phyloP scores from a whole-genome alignment of 345 rosid species.

The Luvunga scandens region DNA sequence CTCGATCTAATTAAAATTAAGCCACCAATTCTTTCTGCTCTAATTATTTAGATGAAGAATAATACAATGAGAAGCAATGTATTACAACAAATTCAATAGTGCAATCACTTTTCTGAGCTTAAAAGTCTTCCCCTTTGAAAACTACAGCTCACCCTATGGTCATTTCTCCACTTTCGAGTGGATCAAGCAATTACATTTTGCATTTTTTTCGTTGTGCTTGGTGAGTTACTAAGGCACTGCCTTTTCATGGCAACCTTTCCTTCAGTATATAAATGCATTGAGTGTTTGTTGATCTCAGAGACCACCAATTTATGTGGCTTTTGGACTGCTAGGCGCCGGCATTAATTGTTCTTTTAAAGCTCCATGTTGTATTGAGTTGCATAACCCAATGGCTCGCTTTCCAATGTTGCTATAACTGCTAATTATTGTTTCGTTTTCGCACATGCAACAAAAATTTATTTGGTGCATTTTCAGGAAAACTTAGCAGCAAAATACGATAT shows the following conservation, averaged over 20 bases:
- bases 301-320: neutral
- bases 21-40: neutral
- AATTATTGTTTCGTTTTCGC: too few relatives aligned
- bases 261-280: slow-evolving; percentile 3
- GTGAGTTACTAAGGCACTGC: neutral
- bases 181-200: neutral
- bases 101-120: neutral
- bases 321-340: neutral
- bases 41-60: neutral
- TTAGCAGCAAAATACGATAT: too few relatives aligned
- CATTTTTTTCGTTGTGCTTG: neutral
- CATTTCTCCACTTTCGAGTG: neutral
- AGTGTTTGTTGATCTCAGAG: neutral
- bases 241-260: neutral
- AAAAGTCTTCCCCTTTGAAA: neutral
- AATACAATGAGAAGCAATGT: neutral
- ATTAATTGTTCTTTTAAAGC: neutral
- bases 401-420: neutral
- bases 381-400: neutral
- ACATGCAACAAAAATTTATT: too few relatives aligned
- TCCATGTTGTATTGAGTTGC: neutral
- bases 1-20: too few relatives aligned
- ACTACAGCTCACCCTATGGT: neutral
- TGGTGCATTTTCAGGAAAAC: too few relatives aligned
- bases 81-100: neutral